Evolutionary conservation across 495 filamentous ascomycete species (phyloP), one percentile per base, ranked within the genome.

Genomic region (Achaetomiella virescens): DNA sequence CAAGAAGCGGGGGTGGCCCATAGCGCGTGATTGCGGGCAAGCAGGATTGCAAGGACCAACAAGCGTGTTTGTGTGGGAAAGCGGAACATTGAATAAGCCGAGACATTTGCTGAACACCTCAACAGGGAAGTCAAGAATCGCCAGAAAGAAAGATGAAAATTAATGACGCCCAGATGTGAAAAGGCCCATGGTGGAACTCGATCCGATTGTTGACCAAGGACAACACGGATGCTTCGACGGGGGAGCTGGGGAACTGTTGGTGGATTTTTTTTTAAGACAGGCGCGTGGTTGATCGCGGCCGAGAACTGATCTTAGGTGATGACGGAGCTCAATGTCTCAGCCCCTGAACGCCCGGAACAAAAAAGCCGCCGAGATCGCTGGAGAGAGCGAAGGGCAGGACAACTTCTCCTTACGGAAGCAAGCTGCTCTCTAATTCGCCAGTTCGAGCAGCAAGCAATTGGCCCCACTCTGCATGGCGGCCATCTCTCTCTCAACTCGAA

Each of bases 321-420:
- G n/a, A n/a, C n/a, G n/a, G n/a, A n/a, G n/a, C n/a, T n/a, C n/a
- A 31, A 31, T 9, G 9, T 31, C 9, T 9, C 27, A n/a, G n/a
- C 27, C 27, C 27, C 27, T 31, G 27, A 31, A 31, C 27, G 27
- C n/a, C 29, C 27, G 17, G 50, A 22, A 51, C 52, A 42, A 58
- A 62, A 61, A 43, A 17, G 61, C 56, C 25, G 10, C 50, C 54
- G 65, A 45, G 25, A 15, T 29, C 3, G 44, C 57, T 36, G 52
- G 51, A 62, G 53, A 11, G 41, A 31, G 27, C 27, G 44, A 54
- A 36, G 61, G 31, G 57, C 41, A 61, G 18, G 48, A 46, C 59
- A 64, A 60, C 67, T 71, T 61, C 69, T 71, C 65, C 67, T 71
- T 71, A 64, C 50, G 69, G 69, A 70, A 55, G 52, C 21, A 44